Percentiles rank a stretch among this genome's conserved stretches.
Conservation (phyloP, 495 filamentous ascomycete species). For the Aspergillus asperescens region DNA sequence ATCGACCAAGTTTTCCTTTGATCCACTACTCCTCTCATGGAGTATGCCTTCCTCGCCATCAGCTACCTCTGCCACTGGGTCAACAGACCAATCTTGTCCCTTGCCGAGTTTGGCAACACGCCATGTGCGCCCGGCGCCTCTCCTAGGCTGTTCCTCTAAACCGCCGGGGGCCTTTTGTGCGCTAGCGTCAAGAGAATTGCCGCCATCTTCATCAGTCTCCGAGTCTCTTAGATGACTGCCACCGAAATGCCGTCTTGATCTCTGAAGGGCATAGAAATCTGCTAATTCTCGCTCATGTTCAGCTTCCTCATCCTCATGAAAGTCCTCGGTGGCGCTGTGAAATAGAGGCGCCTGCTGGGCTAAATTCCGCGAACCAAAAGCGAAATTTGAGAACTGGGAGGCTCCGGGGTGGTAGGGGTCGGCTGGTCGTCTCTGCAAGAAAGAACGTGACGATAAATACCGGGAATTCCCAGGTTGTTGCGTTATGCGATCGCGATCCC, state of each 20-base stretch:
- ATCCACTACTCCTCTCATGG: conserved; percentile 48
- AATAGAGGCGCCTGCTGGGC: conserved; percentile 82
- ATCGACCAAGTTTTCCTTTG: conserved; percentile 74
- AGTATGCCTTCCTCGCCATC: conserved; percentile 32
- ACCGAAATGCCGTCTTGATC: conserved; percentile 82
- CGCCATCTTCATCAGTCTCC: conserved; percentile 71
- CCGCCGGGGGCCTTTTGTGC: conserved; percentile 40
- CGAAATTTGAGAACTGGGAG: conserved; percentile 68
- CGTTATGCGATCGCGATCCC: conserved; percentile 44
- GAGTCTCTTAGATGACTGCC: conserved; percentile 71
- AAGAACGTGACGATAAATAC: conserved; percentile 44
- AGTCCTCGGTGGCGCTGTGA: conserved; percentile 76
- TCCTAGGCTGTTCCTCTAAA: conserved; percentile 31
- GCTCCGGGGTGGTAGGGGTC: conserved; percentile 68
- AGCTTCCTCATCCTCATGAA: conserved; percentile 80
- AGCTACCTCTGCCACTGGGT: conserved; percentile 27
- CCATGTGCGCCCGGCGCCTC: conserved; percentile 52
- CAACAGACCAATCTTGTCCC: conserved; percentile 22
- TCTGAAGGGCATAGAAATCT: conserved; percentile 86
- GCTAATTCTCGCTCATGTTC: conserved; percentile 89
- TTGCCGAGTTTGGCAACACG: conserved; percentile 37
- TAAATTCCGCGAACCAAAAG: conserved; percentile 69
- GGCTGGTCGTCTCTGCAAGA: conserved; percentile 46
- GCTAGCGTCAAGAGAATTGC: conserved; percentile 52
- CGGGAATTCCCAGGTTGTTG: conserved; percentile 41